Percentiles rank a stretch among this genome's conserved stretches.
Conservation (phyloP, 2,329 filamentous ascomycete species). For the Claviceps maximensis region DNA sequence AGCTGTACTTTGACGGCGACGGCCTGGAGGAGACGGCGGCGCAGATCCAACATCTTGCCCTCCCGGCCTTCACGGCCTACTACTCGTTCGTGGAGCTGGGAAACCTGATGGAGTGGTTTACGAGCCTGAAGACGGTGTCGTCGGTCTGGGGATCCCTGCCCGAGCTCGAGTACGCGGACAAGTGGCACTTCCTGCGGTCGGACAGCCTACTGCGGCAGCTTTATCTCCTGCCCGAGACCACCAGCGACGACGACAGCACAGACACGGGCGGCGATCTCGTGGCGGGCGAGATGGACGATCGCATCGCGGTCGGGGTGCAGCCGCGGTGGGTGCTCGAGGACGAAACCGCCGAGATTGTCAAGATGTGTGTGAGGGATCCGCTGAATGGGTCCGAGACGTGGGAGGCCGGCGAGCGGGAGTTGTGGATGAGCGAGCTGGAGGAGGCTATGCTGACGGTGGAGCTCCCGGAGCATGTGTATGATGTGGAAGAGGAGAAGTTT, state of each 20-base stretch:
- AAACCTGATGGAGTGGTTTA: constrained; percentile 6
- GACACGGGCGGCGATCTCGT: constrained; percentile 1
- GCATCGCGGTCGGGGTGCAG: constrained; percentile 5
- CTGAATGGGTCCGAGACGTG: background rate
- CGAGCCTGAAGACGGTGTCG: constrained; percentile 10
- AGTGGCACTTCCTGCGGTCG: background rate
- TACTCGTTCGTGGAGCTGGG: constrained; percentile 11
- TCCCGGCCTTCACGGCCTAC: constrained; percentile 16
- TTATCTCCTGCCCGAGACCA: background rate
- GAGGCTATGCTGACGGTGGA: constrained; percentile 4
- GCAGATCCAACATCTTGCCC: constrained; percentile 11
- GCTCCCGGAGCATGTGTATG: background rate
- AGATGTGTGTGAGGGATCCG: constrained; percentile 6
- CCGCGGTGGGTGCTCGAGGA: constrained; percentile 7
- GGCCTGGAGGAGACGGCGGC: constrained; percentile 3
- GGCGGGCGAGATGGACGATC: constrained; percentile 1
- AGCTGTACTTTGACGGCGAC: constrained; percentile 1
- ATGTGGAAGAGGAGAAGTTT: constrained; percentile 3
- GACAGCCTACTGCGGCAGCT: background rate
- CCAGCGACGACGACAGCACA: background rate
- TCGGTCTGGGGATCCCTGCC: constrained; percentile 14
- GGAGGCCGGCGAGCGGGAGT: constrained; percentile 8
- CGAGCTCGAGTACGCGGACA: background rate
- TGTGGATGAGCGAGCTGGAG: constrained; percentile 9
- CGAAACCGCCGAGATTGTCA: constrained; percentile 7